phyloP scores from a whole-genome alignment of 2,329 filamentous ascomycete genomes.

The Penicillium aurantiogriseum region DNA sequence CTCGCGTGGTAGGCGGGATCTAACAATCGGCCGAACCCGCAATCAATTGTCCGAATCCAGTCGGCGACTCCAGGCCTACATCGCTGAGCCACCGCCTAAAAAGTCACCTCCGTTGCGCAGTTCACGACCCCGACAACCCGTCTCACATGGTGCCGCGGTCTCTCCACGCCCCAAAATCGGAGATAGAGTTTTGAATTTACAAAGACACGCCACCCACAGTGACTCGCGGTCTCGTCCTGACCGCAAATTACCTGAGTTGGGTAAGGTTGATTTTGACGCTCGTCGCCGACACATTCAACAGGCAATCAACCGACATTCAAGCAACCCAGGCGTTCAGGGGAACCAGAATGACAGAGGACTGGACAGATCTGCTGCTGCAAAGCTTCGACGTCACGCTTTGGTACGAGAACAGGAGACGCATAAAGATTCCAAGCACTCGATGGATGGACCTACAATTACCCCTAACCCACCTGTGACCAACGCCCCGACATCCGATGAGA shows the following conservation, averaged over 20 bases:
- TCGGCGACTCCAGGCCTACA: constrained; percentile 68
- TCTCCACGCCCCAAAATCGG: constrained; percentile 66
- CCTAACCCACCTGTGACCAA: constrained; percentile 5
- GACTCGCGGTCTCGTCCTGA: constrained; percentile 35
- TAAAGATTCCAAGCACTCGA: constrained; percentile 27
- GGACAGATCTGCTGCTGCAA: constrained; percentile 56
- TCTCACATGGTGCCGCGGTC: constrained; percentile 71
- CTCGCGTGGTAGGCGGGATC: constrained; percentile 37
- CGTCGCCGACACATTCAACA: constrained; percentile 78
- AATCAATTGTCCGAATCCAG: constrained; percentile 50
- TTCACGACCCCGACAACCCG: constrained; percentile 75
- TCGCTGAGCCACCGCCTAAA: constrained; percentile 67
- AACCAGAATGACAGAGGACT: constrained; percentile 50
- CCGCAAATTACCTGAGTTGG: constrained; percentile 59
- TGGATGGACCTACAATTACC: constrained; percentile 14
- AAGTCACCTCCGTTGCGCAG: constrained; percentile 77
- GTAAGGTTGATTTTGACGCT: constrained; percentile 80
- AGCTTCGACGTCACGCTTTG: constrained; percentile 44
- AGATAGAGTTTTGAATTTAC: constrained; percentile 54
- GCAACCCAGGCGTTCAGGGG: constrained; percentile 69
- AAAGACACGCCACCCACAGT: constrained; percentile 37
- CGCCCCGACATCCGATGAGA: constrained; percentile 18
- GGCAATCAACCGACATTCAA: constrained; percentile 62
- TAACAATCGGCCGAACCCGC: constrained; percentile 33
- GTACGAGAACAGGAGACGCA: constrained; percentile 51